Base-by-base conservation (phyloP, 495 filamentous ascomycete species). In the Hypoxylon crocopeplum region DNA sequence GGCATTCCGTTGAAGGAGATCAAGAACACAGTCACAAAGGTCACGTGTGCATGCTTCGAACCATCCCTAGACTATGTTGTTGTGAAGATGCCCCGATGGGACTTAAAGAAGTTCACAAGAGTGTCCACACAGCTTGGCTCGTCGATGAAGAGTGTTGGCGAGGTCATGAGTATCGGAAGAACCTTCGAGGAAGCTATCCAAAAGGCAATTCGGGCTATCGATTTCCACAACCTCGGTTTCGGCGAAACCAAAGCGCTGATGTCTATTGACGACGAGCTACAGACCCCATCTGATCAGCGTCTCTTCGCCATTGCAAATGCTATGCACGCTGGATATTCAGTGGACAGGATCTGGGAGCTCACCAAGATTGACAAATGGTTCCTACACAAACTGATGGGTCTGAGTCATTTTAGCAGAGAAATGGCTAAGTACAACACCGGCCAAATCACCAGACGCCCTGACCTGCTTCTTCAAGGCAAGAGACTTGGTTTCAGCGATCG, bases 321-420 rank as follows among this genome's bases (percentile, higher is more conserved):
- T 36, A 98, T 98, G 94, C 85, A 89, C 63, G 75, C 88, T 44
- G 94, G 93, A 21, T 98, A 98, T 70, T 88, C 84, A 8, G 93
- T 97, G 33, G 88, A 98, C 58, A 92, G 93, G 70, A 97, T 98
- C 69, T 97, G 92, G 92, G 87, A 97, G 72, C 84, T 98, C 81
- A 98, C 94, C 57, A 88, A 89, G 75, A 98, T 98, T 69, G 93
- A 97, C 74, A 96, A 94, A 73, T 97, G 94, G 94, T 98, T 98
- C 78, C 74, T 98, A 64, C 84, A 81, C 69, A 91, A 88, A 61
- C 84, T 98, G 11, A 96, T 96, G 83, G 88, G 90, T 22, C 79
- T 98, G 2, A 95, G 85, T 72, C 84, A 96, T 75, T 98, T 97
- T 59, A 85, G 86, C 67, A 92, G 91, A 76, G 59, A 80, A 19